Conservation (phyloP, 2,329 filamentous ascomycete genomes). For the Dactylellina sp. region DNA sequence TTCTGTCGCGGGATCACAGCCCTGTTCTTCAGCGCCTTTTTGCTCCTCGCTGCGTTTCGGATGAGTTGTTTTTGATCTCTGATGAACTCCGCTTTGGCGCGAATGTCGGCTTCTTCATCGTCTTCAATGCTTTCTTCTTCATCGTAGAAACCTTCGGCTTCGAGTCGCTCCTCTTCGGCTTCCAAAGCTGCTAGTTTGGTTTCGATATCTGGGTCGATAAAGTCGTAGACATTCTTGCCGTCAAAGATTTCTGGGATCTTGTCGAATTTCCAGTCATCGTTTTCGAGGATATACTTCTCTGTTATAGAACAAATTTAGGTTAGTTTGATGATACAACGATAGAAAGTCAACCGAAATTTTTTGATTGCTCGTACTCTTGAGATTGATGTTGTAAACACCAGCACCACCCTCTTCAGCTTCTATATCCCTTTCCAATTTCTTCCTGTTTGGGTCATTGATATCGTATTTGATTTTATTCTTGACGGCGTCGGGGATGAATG, state of each 20-base stretch:
- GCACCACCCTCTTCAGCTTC: slow-evolving; percentile 93
- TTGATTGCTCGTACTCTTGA: slow-evolving; percentile 68
- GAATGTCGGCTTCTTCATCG: slow-evolving; percentile 85
- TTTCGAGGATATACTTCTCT: slow-evolving; percentile 85
- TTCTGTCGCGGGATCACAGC: slow-evolving; percentile 88
- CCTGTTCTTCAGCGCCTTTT: slow-evolving; percentile 96
- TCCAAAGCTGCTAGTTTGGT: slow-evolving; percentile 90
- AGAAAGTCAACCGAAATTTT: too few species aligned
- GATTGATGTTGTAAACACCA: slow-evolving; percentile 94
- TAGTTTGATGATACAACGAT: not conserved
- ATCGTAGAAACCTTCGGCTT: slow-evolving; percentile 93
- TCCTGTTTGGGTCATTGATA: slow-evolving; percentile 86
- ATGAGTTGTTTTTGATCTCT: slow-evolving; percentile 93
- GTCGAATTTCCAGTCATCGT: slow-evolving; percentile 95
- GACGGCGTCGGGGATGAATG: slow-evolving; percentile 87
- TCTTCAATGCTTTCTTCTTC: slow-evolving; percentile 83
- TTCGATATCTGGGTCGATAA: slow-evolving; percentile 96
- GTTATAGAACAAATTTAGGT: not conserved
- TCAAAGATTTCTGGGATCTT: slow-evolving; percentile 93
- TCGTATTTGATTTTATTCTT: slow-evolving; percentile 88
- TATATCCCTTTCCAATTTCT: slow-evolving; percentile 82
- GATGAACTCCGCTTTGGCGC: slow-evolving; percentile 93
- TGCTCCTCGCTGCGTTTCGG: slow-evolving; percentile 92
- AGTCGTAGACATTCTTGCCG: slow-evolving; percentile 98
- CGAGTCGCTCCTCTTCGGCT: slow-evolving; percentile 92